Conservation (phyloP, 768 basidiomycete genomes). For the Lentinula boryana region DNA sequence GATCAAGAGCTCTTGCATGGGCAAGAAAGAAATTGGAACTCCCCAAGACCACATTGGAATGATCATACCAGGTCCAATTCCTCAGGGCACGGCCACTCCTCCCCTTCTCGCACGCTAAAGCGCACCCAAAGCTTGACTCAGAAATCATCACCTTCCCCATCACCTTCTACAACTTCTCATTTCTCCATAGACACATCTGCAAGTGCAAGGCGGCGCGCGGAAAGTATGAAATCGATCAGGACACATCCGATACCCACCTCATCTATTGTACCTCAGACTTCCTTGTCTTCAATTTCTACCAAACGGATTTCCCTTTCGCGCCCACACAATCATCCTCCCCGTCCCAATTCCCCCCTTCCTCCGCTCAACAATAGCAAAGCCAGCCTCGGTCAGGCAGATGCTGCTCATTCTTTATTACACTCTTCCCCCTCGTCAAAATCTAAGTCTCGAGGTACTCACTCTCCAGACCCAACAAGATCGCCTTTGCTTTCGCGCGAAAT, state of each 20-base stretch:
- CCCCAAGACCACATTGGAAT: conserved; percentile 53
- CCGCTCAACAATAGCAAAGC: neutral
- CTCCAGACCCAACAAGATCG: neutral
- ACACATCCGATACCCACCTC: neutral
- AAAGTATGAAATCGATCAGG: conserved; percentile 12
- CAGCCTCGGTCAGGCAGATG: neutral
- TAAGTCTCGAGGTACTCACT: neutral
- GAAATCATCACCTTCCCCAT: conserved; percentile 13
- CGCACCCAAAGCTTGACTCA: neutral
- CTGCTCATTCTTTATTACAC: neutral
- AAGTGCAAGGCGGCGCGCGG: conserved; percentile 13
- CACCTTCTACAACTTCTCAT: conserved; percentile 10
- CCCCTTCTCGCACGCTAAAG: neutral
- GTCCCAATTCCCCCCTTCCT: conserved; percentile 14
- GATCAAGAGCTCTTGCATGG: conserved; percentile 33
- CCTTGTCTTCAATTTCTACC: neutral
- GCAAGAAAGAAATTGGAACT: conserved; percentile 67
- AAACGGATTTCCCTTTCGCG: neutral
- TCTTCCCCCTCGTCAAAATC: neutral
- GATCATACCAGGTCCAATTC: conserved; percentile 11
- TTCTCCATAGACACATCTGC: conserved; percentile 1
- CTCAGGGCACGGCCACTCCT: neutral
- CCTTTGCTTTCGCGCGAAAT: neutral
- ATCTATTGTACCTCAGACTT: conserved; percentile 7
- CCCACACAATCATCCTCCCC: conserved; percentile 14